These are phyloP conservation scores for Talaromyces sp. DNA, from an alignment of 2,329 filamentous ascomycete genomes.

Conservation along the genomic window DNA sequence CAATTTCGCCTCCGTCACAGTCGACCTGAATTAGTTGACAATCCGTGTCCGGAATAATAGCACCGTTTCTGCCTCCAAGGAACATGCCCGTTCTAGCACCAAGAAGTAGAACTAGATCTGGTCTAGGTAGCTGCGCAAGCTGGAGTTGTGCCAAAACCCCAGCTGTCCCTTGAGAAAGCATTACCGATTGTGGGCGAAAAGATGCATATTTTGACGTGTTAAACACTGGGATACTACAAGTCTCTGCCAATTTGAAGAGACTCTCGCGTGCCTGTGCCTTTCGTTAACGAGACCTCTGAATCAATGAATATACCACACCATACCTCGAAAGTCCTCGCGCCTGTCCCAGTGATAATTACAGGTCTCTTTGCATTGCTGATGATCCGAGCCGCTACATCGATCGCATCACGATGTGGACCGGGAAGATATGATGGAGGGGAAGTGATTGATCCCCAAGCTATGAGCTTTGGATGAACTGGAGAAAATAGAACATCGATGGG, in stretches of 20 bases:
- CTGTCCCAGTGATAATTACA: constrained; percentile 48
- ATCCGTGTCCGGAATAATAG: constrained; percentile 40
- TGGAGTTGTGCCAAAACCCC: constrained; percentile 37
- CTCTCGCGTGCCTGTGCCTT: constrained; percentile 28
- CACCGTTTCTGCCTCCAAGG: constrained; percentile 41
- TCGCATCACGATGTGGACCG: constrained; percentile 39
- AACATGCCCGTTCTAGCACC: constrained; percentile 48
- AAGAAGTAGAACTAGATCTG: constrained; percentile 48
- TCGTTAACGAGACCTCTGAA: neutral
- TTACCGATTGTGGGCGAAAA: constrained; percentile 30
- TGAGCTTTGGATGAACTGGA: constrained; percentile 39
- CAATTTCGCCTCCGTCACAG: constrained; percentile 47
- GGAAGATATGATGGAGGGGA: constrained; percentile 37
- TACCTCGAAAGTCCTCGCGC: constrained; percentile 26
- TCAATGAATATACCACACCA: constrained; percentile 13
- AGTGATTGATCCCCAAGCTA: constrained; percentile 48
- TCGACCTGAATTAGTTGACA: constrained; percentile 49
- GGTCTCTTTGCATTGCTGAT: constrained; percentile 42
- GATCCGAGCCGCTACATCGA: constrained; percentile 36
- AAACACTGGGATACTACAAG: constrained; percentile 45
- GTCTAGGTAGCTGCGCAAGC: constrained; percentile 29
- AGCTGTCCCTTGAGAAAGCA: constrained; percentile 41
- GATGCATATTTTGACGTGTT: constrained; percentile 34
- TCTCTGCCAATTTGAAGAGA: constrained; percentile 37
- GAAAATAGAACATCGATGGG: constrained; percentile 42